Evolutionary conservation across 805 yeast species (phyloP), one percentile per base, ranked within the genome.

Genomic region (Starmerella ratchasimensis): DNA sequence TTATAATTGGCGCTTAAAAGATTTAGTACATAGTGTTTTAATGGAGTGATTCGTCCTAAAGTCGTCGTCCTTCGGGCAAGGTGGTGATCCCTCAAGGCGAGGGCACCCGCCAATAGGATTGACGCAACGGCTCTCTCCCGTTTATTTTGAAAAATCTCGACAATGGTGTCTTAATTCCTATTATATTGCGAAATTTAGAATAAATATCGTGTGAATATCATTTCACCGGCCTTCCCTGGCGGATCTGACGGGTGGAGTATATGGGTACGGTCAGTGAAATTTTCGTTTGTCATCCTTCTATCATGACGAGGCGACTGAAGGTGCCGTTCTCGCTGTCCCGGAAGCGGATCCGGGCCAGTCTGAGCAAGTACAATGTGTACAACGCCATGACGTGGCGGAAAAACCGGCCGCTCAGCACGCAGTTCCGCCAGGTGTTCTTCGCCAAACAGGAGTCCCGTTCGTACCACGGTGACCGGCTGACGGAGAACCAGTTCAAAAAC

Each of bases 391-490:
- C 55, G 24, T 61, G 65, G 80, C 78, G 58, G 67, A 73, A 33
- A 67, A 45, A 42, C 41, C 52, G 49, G 20, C 45, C 50, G 20
- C 44, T 39, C 25, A 66, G 43, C 61, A 73, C 93, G n/a, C 64
- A 82, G 42, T 90, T 68, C 61, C 94, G 82, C 60, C 94, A 88
- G 59, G 83, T 84, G 61, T 90, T 94, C 88, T 62, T 68, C 5
- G 77, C 95, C 36, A 88, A 90, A 59, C 78, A 74, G 55, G 95
- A 86, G 55, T 77, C 96, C 6, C 73, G 98, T 61, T 78, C 88
- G 1, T 88, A 88, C 58, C 98, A 88, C 57, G 98, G 98, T 50
- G 97, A 90, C 54, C 82, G 79, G 56, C 58, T 88, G 39, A 80
- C 88, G 1, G 98, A 90, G 57, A 64, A 72, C 15, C 73, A 86